These are phyloP conservation scores for Acanthamoeba pearcei DNA, from an alignment of 208 protist species.

Conservation along the genomic window DNA sequence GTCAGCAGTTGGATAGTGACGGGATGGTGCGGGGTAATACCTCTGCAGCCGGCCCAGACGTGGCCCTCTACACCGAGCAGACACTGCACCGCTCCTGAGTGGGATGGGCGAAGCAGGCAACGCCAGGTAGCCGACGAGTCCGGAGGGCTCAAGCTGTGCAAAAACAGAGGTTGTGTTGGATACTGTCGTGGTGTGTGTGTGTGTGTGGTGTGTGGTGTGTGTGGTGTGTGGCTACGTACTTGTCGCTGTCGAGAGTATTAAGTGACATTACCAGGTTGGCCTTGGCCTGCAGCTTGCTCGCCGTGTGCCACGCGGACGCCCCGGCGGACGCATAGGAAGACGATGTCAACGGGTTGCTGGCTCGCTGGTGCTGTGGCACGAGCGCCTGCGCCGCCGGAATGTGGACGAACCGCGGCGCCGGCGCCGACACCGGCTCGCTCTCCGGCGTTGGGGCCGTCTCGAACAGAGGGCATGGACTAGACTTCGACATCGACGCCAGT, in stretches of 20 bases:
- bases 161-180: not conserved
- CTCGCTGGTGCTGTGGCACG: not conserved
- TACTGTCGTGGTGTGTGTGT: not conserved
- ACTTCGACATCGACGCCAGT: not conserved
- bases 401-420: not conserved
- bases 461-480: no score
- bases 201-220: no score
- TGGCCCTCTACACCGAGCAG: not conserved
- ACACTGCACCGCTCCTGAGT: constrained; percentile 52
- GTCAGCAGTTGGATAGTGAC: not conserved
- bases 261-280: not conserved
- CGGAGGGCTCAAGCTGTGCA: not conserved
- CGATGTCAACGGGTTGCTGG: not conserved
- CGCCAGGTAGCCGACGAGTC: not conserved
- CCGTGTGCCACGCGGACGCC: not conserved
- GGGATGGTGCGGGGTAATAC: not conserved
- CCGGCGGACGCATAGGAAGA: not conserved
- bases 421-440: not conserved
- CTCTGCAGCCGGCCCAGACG: constrained; percentile 45
- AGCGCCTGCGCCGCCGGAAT: not conserved
- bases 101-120: constrained; percentile 27
- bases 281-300: not conserved
- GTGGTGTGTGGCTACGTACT: not conserved
- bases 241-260: not conserved
- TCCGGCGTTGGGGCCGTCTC: not conserved